A percentile compares a stretch with the other conserved stretches of the same genome.
These are phyloP conservation scores for Pseudogymnoascus verrucosus DNA, from an alignment of 2,329 filamentous ascomycete species.

Conservation along the genomic window DNA sequence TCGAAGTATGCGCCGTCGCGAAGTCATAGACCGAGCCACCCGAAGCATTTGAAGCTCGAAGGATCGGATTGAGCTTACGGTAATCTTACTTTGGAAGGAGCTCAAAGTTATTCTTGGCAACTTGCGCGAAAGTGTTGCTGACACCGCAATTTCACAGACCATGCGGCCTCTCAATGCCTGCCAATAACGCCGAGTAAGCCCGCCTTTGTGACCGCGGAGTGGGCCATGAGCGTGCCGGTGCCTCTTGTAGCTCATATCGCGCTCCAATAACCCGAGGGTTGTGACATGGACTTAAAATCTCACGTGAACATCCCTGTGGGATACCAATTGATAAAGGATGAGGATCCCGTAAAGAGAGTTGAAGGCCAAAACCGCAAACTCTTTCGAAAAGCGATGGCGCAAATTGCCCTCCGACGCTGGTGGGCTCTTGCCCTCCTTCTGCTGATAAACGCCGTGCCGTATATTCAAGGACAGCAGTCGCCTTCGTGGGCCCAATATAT, in stretches of 20 bases:
- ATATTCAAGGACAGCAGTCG: constrained; percentile 9
- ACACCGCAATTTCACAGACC: not conserved
- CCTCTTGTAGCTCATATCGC: not conserved
- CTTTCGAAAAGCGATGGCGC: not conserved
- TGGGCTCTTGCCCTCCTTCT: not conserved
- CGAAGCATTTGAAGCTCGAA: not conserved
- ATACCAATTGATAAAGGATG: not conserved
- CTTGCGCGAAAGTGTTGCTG: not conserved
- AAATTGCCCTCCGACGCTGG: not conserved
- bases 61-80: not conserved
- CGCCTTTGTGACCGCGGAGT: not conserved
- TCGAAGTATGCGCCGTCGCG: not conserved
- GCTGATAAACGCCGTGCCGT: not conserved
- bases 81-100: not conserved
- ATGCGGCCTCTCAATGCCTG: not conserved
- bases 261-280: constrained; percentile 1
- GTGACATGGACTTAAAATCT: not conserved
- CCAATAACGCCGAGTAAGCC: not conserved
- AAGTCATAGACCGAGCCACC: not conserved
- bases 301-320: not conserved
- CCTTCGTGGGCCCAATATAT: constrained; percentile 34
- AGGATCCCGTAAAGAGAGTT: not conserved
- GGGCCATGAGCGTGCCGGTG: not conserved
- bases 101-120: not conserved
- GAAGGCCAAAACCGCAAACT: not conserved